Percentiles rank a stretch among this genome's conserved stretches.
These are phyloP conservation scores for Cercospora sojina DNA, from an alignment of 2,329 filamentous ascomycete species.

Conservation along the genomic window DNA sequence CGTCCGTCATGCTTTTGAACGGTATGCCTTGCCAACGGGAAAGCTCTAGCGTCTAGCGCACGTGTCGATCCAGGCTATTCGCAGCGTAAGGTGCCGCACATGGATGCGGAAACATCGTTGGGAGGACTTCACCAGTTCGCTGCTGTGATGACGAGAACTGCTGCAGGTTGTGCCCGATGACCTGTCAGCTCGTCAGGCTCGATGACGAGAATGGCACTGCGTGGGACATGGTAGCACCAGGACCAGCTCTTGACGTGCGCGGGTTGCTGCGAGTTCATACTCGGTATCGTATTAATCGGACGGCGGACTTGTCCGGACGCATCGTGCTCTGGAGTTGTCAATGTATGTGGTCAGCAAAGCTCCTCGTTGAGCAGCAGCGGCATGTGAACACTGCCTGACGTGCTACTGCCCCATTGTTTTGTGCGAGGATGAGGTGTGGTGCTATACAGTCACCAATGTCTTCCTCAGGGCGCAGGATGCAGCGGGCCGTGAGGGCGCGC, in stretches of 20 bases:
- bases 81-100: neutral
- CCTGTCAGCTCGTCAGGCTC: neutral
- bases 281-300: neutral
- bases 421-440: neutral
- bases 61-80: neutral
- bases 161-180: neutral
- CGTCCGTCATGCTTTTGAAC: neutral
- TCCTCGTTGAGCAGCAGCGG: neutral
- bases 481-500: neutral
- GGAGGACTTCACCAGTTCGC: neutral
- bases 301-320: slow-evolving; percentile 4
- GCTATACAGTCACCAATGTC: neutral
- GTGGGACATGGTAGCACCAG: neutral
- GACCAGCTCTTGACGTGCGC: neutral
- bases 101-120: neutral
- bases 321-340: neutral
- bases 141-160: neutral
- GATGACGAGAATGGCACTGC: neutral
- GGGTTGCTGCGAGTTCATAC: neutral
- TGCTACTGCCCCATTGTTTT: neutral
- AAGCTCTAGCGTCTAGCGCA: neutral
- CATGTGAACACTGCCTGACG: neutral
- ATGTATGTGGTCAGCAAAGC: neutral
- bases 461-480: neutral
- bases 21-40: neutral